A percentile compares a stretch with the other conserved stretches of the same genome.
These are phyloP conservation scores for Glycyrrhiza uralensis DNA, from an alignment of 306 rosid genomes.

Conservation along the genomic window DNA sequence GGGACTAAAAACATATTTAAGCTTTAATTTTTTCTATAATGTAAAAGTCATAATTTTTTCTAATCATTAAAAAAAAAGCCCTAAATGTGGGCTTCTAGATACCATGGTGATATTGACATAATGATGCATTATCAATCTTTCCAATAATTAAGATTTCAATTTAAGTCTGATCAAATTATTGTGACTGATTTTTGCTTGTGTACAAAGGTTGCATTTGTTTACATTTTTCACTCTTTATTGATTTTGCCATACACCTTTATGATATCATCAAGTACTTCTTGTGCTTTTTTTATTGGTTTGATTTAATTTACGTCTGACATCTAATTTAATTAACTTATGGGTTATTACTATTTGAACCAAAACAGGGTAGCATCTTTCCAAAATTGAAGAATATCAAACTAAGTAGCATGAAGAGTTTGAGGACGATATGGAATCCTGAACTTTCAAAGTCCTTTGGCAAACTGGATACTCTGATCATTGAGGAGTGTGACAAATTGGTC, in stretches of 20 bases:
- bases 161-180: not conserved
- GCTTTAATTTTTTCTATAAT: no score
- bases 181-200: not conserved
- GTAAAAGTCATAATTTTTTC: no score
- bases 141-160: not conserved
- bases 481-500: not conserved
- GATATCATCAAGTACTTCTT: no score
- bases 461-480: not conserved
- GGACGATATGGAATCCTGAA: not conserved
- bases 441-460: not conserved
- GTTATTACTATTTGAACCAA: conserved; percentile 3
- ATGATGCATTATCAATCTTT: not conserved
- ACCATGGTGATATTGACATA: no score
- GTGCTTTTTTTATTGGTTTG: not conserved
- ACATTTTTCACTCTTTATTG: not conserved
- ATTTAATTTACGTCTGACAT: not conserved
- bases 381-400: conserved; percentile 20
- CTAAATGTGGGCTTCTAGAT: not conserved
- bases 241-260: not conserved
- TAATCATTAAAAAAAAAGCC: no score
- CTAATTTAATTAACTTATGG: not conserved
- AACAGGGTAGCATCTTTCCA: not conserved
- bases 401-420: not conserved
- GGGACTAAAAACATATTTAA: no score
- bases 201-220: not conserved